Evolutionary conservation across 805 yeast species (phyloP).

Genomic region (Scheffersomyces lignosus): DNA sequence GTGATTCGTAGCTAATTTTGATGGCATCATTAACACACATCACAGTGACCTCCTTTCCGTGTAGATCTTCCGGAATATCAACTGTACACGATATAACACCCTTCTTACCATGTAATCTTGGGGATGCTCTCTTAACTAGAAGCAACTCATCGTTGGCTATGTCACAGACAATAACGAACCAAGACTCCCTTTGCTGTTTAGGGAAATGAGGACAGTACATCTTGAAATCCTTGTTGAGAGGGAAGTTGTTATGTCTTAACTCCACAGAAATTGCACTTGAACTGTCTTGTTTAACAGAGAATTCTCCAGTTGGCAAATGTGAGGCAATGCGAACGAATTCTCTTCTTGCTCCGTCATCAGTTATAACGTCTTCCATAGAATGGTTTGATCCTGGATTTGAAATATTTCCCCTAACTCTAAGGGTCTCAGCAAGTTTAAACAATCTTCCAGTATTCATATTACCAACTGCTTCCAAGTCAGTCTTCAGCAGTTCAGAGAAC

Average conservation of each 20-base stretch:
- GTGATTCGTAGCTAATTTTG: conserved; percentile 51
- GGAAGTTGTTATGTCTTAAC: conserved; percentile 53
- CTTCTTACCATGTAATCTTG: conserved; percentile 39
- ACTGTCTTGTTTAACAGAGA: conserved; percentile 39
- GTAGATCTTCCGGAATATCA: conserved; percentile 48
- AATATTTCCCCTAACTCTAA: conserved; percentile 35
- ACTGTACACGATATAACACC: conserved; percentile 47
- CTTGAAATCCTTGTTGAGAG: conserved; percentile 58
- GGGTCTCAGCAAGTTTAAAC: conserved; percentile 30
- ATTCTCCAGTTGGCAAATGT: conserved; percentile 61
- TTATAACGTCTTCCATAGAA: conserved; percentile 1
- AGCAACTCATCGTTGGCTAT: conserved; percentile 52
- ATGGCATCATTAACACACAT: conserved; percentile 66
- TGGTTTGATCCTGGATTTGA: conserved; percentile 16
- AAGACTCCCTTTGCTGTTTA: conserved; percentile 87
- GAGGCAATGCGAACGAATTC: conserved; percentile 55
- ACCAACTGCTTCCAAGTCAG: conserved; percentile 45
- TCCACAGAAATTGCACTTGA: conserved; percentile 40
- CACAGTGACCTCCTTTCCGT: conserved; percentile 47
- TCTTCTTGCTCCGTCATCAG: conserved; percentile 23
- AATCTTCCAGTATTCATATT: conserved; percentile 34
- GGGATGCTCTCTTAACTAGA: conserved; percentile 75
- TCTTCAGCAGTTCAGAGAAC: conserved; percentile 1
- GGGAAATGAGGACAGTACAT: conserved; percentile 82
- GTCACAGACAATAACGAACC: conserved; percentile 75